These are phyloP conservation scores for Termitomyces sp. DNA, from an alignment of 768 basidiomycete genomes.

Conservation along the genomic window DNA sequence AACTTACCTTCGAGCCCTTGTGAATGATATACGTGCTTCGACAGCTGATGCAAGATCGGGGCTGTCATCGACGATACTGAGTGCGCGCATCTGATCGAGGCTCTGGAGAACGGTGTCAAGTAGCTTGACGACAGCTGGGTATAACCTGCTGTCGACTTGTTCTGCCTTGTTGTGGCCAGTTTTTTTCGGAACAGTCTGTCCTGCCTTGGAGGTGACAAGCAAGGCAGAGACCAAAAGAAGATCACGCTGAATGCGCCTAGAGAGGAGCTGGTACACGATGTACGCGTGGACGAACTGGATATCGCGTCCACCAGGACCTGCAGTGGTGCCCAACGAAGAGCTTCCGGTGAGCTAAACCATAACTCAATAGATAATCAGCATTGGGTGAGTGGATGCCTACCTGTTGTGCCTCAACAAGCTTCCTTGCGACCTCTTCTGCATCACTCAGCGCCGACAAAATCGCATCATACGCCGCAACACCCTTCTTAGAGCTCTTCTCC, in stretches of 20 bases:
- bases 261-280: conserved; percentile 84
- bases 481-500: conserved; percentile 55
- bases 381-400: conserved; percentile 32
- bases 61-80: conserved; percentile 86
- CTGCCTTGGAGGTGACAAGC: conserved; percentile 39
- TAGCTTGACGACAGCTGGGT: conserved; percentile 84
- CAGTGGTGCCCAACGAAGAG: conserved; percentile 26
- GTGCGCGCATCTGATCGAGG: conserved; percentile 76
- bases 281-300: conserved; percentile 85
- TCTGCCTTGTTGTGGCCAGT: conserved; percentile 33
- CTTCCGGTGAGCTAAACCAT: conserved; percentile 37
- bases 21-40: conserved; percentile 72
- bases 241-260: conserved; percentile 87
- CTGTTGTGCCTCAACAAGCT: conserved; percentile 82
- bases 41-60: conserved; percentile 78
- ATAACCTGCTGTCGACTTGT: conserved; percentile 69
- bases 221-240: conserved; percentile 73
- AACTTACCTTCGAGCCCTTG: conserved; percentile 68
- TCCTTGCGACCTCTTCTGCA: conserved; percentile 81
- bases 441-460: conserved; percentile 85
- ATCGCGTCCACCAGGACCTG: conserved; percentile 57
- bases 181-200: conserved; percentile 21
- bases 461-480: conserved; percentile 85
- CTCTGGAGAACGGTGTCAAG: conserved; percentile 86
- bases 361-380: conserved; percentile 8